Evolutionary conservation across 1,139 yeast genomes (phyloP).

Genomic region (Magnusiomyces clavatus): DNA sequence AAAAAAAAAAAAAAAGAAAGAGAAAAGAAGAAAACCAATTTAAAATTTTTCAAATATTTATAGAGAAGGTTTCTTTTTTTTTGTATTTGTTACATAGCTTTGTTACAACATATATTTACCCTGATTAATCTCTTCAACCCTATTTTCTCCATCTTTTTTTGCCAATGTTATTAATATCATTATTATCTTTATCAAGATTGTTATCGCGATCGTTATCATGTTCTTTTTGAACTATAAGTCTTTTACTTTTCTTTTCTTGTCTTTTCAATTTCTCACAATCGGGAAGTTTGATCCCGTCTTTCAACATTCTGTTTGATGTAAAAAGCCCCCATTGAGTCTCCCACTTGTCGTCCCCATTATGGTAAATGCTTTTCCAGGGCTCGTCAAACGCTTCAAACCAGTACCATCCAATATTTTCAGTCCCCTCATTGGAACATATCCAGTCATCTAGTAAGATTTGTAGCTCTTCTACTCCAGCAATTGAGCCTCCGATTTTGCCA

Average conservation of each 20-base stretch:
- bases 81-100: too few relatives aligned
- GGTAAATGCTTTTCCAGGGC: constrained; percentile 55
- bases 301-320: constrained; percentile 40
- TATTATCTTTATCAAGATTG: neutral
- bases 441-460: constrained; percentile 46
- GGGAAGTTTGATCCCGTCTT: constrained; percentile 23
- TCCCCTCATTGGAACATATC: constrained; percentile 39
- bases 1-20: constrained; percentile 8
- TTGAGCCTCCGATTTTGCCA: constrained; percentile 41
- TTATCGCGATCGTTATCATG: too few relatives aligned
- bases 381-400: constrained; percentile 70
- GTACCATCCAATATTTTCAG: constrained; percentile 42
- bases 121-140: too few relatives aligned
- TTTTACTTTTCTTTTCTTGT: too few relatives aligned
- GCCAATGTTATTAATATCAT: neutral
- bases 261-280: constrained; percentile 2
- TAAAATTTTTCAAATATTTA: constrained; percentile 3
- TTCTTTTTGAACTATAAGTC: too few relatives aligned
- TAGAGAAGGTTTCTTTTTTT: neutral
- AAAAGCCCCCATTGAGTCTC: constrained; percentile 71
- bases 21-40: constrained; percentile 8
- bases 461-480: constrained; percentile 41
- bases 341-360: constrained; percentile 46
- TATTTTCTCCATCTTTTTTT: neutral
- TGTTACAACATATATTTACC: too few relatives aligned